Percentiles rank a stretch among this genome's conserved stretches.
Evolutionary conservation across 1,284 basidiomycete genomes (phyloP).

Genomic region (Ganoderma resinaceum): DNA sequence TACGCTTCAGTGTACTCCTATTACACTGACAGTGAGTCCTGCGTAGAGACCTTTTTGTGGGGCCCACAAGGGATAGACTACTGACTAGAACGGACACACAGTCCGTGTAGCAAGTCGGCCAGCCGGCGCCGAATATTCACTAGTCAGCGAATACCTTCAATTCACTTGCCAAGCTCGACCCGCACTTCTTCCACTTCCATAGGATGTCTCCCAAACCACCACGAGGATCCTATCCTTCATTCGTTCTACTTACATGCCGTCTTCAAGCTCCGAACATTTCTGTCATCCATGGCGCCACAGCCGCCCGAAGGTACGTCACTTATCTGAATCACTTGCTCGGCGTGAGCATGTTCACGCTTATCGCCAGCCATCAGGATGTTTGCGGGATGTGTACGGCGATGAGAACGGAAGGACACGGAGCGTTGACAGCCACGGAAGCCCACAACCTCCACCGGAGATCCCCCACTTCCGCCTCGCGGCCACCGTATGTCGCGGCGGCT

Average conservation of each 20-base stretch:
- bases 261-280: neutral
- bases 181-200: neutral
- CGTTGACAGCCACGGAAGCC: neutral
- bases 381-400: neutral
- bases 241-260: neutral
- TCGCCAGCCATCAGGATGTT: neutral
- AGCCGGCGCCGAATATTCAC: too few relatives aligned
- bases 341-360: neutral
- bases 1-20: too few relatives aligned
- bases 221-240: too few relatives aligned
- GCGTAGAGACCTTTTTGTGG: too few relatives aligned
- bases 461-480: conserved; percentile 7
- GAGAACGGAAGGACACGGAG: neutral
- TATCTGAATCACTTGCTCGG: neutral
- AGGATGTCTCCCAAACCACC: neutral
- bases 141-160: too few relatives aligned
- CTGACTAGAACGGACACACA: too few relatives aligned
- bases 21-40: too few relatives aligned
- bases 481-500: conserved; percentile 12
- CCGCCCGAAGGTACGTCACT: neutral
- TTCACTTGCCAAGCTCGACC: too few relatives aligned
- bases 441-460: neutral
- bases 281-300: neutral
- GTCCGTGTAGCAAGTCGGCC: too few relatives aligned
- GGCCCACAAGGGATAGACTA: too few relatives aligned